Evolutionary conservation across 169 alveolate species (phyloP).

Genomic region (Eimeria zaria): DNA sequence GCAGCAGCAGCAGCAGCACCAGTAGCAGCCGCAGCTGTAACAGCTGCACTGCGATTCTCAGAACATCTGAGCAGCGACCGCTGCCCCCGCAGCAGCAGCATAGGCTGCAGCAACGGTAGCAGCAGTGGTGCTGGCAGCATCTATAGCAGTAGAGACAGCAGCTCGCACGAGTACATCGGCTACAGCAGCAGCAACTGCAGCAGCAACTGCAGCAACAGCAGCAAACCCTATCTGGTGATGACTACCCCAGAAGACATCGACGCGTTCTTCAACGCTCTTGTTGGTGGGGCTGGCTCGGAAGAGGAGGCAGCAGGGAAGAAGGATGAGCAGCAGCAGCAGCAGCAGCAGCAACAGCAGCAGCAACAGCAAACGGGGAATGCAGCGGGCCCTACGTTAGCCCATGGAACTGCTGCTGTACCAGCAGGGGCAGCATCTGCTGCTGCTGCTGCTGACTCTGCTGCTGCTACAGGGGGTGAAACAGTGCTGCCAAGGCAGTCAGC

Average conservation of each 20-base stretch:
- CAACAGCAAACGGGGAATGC: neutral
- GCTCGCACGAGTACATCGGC: neutral
- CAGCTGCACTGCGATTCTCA: neutral
- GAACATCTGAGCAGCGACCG: neutral
- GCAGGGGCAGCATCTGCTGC: constrained; percentile 72
- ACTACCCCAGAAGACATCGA: constrained; percentile 77
- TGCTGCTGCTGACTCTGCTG: neutral
- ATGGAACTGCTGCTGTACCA: constrained; percentile 9
- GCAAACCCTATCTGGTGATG: constrained; percentile 9
- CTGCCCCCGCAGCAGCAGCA: constrained; percentile 8
- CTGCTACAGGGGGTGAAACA: neutral
- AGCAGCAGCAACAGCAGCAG: constrained; percentile 17
- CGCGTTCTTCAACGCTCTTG: constrained; percentile 77
- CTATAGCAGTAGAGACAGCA: neutral
- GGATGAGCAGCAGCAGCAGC: constrained; percentile 13
- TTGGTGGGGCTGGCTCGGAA: constrained; percentile 39
- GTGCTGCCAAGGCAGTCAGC: neutral
- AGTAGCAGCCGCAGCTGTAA: neutral
- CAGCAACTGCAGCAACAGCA: constrained; percentile 37
- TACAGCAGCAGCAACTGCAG: constrained; percentile 21
- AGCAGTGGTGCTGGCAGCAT: neutral
- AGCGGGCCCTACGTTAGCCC: neutral
- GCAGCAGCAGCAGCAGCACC: neutral
- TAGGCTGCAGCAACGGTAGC: neutral
- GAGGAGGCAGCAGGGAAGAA: constrained; percentile 29